Conservation (phyloP, 1,284 basidiomycete genomes). For the Malassezia nana region DNA sequence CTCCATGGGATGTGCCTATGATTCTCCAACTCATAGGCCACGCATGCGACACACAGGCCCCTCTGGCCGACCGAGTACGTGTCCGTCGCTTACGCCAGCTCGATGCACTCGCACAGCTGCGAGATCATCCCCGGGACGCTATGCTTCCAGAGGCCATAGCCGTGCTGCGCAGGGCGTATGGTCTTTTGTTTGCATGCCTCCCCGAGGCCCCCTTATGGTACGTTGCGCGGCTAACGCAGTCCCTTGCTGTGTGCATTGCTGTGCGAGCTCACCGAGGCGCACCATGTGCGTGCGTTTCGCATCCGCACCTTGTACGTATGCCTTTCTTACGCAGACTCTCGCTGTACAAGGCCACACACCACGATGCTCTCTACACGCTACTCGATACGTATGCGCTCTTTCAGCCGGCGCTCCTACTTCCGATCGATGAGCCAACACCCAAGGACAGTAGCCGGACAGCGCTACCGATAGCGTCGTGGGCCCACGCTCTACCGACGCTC, state of each 20-base stretch:
- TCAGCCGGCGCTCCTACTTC: conserved; percentile 7
- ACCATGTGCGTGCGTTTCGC: conserved; percentile 13
- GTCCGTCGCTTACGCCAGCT: not conserved
- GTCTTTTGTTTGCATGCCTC: conserved; percentile 4
- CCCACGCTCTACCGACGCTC: not conserved
- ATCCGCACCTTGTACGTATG: conserved; percentile 5
- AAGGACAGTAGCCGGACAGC: not conserved
- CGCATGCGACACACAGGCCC: not conserved
- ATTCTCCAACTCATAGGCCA: not conserved
- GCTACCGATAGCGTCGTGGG: not conserved
- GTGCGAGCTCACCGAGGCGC: conserved; percentile 7
- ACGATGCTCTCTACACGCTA: conserved; percentile 2
- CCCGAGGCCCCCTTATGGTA: not conserved
- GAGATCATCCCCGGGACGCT: not conserved
- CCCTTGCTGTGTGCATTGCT: conserved; percentile 1
- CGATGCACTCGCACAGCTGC: not conserved
- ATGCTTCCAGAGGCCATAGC: not conserved
- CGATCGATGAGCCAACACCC: not conserved
- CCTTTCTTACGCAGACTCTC: not conserved
- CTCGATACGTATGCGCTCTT: conserved; percentile 14
- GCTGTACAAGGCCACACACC: not conserved
- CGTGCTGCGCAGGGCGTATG: conserved; percentile 6
- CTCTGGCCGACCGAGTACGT: not conserved
- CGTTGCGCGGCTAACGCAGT: not conserved
- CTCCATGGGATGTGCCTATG: not conserved